These are phyloP conservation scores for Paxillus rubicundulus DNA, from an alignment of 768 basidiomycete genomes.

Conservation along the genomic window DNA sequence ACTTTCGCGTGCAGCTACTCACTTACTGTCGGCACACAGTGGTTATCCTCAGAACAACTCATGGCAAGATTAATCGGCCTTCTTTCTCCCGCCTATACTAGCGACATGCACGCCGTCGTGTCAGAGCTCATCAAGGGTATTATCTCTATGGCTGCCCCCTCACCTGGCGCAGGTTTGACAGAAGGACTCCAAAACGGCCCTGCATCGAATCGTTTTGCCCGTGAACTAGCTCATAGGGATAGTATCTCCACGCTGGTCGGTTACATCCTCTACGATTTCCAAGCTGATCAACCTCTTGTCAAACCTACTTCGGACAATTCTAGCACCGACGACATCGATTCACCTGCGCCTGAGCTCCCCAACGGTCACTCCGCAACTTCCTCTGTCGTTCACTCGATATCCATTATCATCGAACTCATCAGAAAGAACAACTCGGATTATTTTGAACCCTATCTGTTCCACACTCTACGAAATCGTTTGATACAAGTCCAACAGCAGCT, in stretches of 20 bases:
- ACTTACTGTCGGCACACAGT: conserved; percentile 49
- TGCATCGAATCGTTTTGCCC: conserved; percentile 82
- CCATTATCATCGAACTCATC: conserved; percentile 89
- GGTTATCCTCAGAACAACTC: conserved; percentile 82
- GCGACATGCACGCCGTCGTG: conserved; percentile 80
- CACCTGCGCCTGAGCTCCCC: conserved; percentile 18
- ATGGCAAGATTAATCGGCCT: conserved; percentile 79
- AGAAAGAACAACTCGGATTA: conserved; percentile 98
- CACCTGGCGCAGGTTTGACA: conserved; percentile 71
- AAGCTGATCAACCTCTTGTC: conserved; percentile 19
- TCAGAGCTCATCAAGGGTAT: conserved; percentile 92
- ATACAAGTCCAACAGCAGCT: conserved; percentile 82
- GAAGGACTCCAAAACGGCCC: conserved; percentile 67
- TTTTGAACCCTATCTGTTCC: conserved; percentile 96
- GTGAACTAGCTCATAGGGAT: conserved; percentile 76
- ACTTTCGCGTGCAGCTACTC: conserved; percentile 29
- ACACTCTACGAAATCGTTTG: conserved; percentile 85
- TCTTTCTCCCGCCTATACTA: conserved; percentile 72
- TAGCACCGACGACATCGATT: conserved; percentile 10
- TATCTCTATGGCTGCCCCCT: conserved; percentile 89
- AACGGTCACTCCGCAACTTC: conserved; percentile 61
- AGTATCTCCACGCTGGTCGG: conserved; percentile 69
- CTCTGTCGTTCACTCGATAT: conserved; percentile 82
- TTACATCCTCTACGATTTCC: conserved; percentile 74
- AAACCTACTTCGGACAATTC: conserved; percentile 11